These are phyloP conservation scores for Phytophthora cryptogea DNA, from an alignment of 352 stramenopile species.

Conservation along the genomic window DNA sequence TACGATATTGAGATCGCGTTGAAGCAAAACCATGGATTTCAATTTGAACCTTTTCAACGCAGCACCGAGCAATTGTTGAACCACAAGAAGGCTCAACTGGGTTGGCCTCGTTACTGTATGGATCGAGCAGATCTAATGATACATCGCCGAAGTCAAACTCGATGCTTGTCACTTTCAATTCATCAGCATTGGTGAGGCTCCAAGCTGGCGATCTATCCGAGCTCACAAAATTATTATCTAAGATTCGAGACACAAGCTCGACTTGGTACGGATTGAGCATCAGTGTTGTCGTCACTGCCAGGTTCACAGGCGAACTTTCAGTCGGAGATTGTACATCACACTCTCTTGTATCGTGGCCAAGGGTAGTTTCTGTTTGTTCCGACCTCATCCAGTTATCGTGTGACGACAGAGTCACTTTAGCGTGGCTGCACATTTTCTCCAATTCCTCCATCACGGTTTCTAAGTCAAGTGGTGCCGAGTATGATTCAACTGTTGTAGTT, in stretches of 20 bases:
- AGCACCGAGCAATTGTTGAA: slow-evolving; percentile 41
- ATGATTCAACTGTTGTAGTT: neutral
- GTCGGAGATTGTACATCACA: neutral
- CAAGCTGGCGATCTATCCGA: slow-evolving; percentile 7
- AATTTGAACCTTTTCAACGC: slow-evolving; percentile 46
- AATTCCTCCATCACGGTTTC: slow-evolving; percentile 55
- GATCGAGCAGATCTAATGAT: slow-evolving; percentile 39
- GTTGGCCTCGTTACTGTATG: slow-evolving; percentile 10
- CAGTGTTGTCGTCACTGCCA: slow-evolving; percentile 17
- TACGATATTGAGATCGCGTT: slow-evolving; percentile 53
- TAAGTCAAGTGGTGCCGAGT: slow-evolving; percentile 40
- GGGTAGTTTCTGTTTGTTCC: neutral
- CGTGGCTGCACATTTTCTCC: slow-evolving; percentile 52
- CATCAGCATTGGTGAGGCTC: slow-evolving; percentile 30
- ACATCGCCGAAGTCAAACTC: slow-evolving; percentile 54
- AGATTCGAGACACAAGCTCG: slow-evolving; percentile 61
- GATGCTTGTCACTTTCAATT: slow-evolving; percentile 50
- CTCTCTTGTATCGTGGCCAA: neutral
- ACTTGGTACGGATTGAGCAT: slow-evolving; percentile 65
- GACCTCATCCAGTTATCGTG: slow-evolving; percentile 39
- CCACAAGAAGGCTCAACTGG: slow-evolving; percentile 16
- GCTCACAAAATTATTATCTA: slow-evolving; percentile 62
- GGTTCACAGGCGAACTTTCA: neutral
- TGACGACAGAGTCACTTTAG: slow-evolving; percentile 44
- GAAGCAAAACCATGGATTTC: slow-evolving; percentile 53